Base-by-base conservation (phyloP, 768 basidiomycete species). In the Tylopilus sp. region DNA sequence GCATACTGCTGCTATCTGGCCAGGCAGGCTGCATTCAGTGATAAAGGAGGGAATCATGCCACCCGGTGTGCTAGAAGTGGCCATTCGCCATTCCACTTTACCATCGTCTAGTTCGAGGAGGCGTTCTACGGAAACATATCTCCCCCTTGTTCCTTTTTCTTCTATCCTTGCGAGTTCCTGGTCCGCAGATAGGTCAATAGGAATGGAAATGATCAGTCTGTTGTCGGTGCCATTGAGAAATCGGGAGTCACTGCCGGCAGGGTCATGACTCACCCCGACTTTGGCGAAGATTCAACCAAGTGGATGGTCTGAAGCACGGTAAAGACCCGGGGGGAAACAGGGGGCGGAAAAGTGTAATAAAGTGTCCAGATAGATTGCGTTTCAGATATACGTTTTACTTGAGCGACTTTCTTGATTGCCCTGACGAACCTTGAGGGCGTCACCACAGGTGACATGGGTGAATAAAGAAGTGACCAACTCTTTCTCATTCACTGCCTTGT, bases 81-180 rank as follows among this genome's bases (percentile, higher is more conserved):
- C 88, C 88, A 91, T 88, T 36, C 80, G 74, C 88, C 88, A 91
- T 66, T 89, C 86, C 12, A 81, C 79, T 43, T 68, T 78, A 44
- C 84, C 88, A 53, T 79, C 71, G 18, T 78, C 79, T 36, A 83
- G 76, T 65, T 86, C 85, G 39, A 71, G 66, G 47, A 91, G 59
- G 26, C 78, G 76, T 67, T 91, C 89, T 4, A 86, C 82, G 57
- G 82, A 80, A 35, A 79, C 81, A 61, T 90, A 90, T 58, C 79
- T 80, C 2, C 83, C 88, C 55, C 75, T 80, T 3, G 79, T 79
- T 7, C 79, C 85, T 48, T 79, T 80, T 58, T 81, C 79, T 61
- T 90, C 86, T 15, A 82, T 65, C 55, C 77, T 79, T 4, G 75
- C 77, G 9, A 85, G 74, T 11, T 83, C 82, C 48, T 75, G 68